Evolutionary conservation across 2,329 filamentous ascomycete genomes (phyloP).

Genomic region (Neobulgaria alba): DNA sequence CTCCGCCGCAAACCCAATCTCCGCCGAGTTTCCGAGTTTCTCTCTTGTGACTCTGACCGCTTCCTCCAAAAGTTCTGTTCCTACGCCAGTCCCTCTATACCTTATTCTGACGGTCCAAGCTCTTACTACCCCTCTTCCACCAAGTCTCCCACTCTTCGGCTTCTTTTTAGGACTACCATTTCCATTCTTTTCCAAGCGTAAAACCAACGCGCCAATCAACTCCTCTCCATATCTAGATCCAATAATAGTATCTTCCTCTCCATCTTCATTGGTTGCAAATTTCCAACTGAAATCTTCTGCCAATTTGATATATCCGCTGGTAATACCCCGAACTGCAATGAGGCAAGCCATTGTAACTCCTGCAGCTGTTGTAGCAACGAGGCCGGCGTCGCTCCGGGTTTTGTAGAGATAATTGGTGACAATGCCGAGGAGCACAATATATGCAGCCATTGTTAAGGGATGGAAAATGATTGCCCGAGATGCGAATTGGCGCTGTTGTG

Average conservation of each 20-base stretch:
- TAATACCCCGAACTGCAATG: conserved; percentile 50
- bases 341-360: conserved; percentile 57
- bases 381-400: conserved; percentile 40
- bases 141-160: conserved; percentile 32
- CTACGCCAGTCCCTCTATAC: conserved; percentile 65
- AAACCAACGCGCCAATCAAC: conserved; percentile 61
- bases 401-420: conserved; percentile 36
- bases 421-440: conserved; percentile 36
- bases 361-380: conserved; percentile 48
- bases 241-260: conserved; percentile 47
- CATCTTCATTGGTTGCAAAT: conserved; percentile 22
- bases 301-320: conserved; percentile 43
- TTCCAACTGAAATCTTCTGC: conserved; percentile 24
- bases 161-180: conserved; percentile 16
- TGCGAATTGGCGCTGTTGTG: conserved; percentile 68
- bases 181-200: conserved; percentile 49
- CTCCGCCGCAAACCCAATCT: conserved; percentile 63
- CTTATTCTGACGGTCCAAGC: conserved; percentile 71
- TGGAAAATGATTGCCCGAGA: conserved; percentile 56
- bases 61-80: conserved; percentile 62
- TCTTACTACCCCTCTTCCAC: conserved; percentile 62
- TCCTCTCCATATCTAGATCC: conserved; percentile 60
- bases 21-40: conserved; percentile 57
- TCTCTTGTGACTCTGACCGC: conserved; percentile 60
- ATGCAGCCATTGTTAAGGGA: conserved; percentile 42